A percentile compares a stretch with the other conserved stretches of the same genome.
Conservation (phyloP, 2,329 filamentous ascomycete genomes). For the Neophaeococcomyces mojaviensis region DNA sequence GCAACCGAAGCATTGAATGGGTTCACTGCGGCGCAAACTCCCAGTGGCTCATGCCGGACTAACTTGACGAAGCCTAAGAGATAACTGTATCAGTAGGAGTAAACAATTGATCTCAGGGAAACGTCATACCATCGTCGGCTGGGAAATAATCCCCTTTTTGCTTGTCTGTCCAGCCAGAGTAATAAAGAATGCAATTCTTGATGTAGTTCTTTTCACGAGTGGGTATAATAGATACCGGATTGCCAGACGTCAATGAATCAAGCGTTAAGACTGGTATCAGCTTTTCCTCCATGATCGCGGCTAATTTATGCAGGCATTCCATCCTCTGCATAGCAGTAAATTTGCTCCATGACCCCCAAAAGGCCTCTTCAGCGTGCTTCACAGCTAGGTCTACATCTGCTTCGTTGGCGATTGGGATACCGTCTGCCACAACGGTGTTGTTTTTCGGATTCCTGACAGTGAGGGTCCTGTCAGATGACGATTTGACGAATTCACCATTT, state of each 20-base stretch:
- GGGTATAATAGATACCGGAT: too few relatives aligned
- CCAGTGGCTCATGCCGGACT: slow-evolving; percentile 29
- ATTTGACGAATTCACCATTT: slow-evolving; percentile 9
- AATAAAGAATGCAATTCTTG: neutral
- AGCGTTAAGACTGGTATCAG: slow-evolving; percentile 7
- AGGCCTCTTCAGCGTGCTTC: slow-evolving; percentile 38
- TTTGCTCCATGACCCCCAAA: slow-evolving; percentile 39
- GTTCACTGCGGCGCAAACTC: slow-evolving; percentile 45
- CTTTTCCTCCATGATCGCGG: slow-evolving; percentile 35
- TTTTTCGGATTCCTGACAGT: slow-evolving; percentile 42
- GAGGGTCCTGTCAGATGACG: neutral
- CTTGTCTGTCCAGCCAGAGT: slow-evolving; percentile 35
- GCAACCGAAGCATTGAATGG: slow-evolving; percentile 49
- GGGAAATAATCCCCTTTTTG: slow-evolving; percentile 33
- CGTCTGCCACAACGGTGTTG: slow-evolving; percentile 42
- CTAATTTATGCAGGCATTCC: slow-evolving; percentile 39
- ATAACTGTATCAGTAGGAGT: too few relatives aligned
- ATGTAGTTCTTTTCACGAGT: neutral
- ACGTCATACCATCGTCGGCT: slow-evolving; percentile 40
- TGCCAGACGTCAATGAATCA: too few relatives aligned
- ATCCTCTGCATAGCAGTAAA: slow-evolving; percentile 32
- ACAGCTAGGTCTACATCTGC: slow-evolving; percentile 45
- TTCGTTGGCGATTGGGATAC: slow-evolving; percentile 40
- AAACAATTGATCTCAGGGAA: too few relatives aligned
- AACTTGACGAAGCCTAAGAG: slow-evolving; percentile 16